Base-by-base conservation (phyloP, 495 filamentous ascomycete genomes). In the Aspergillus indologenus region DNA sequence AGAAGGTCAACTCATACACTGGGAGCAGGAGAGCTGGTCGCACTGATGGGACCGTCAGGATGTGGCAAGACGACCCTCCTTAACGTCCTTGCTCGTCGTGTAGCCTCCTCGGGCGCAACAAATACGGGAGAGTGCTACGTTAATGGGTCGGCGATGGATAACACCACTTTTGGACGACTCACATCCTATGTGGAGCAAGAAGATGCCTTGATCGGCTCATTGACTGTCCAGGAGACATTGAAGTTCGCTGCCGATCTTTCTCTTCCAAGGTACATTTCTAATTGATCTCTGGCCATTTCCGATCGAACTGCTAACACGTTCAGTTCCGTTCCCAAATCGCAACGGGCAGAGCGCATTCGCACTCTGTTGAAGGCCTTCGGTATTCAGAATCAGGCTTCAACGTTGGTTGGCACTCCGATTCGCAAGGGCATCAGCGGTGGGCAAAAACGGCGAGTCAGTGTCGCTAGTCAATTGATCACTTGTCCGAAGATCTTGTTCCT, bases 161-260 rank as follows among this genome's bases (percentile, higher is more conserved):
- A 59, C 11, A 53, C 56, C 5, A 58, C 69, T 0, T 79, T 75
- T 48, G 65, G 61, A n/a, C 72, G 77, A 21, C 74, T 90, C 53
- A 83, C 76, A 48, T 82, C 84, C 19, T 92, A 90, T 65, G 90
- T 95, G 14, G 90, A 95, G 79, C 90, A 93, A 71, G 89, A 92
- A 56, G 90, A 95, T 77, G 83, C 88, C 3, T 75, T 95, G 5
- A 87, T 92, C 47, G 90, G 90, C 17, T 85, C 86, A 0, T 75
- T 93, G 59, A 92, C 89, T 0, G 88, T 91, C 14, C 76, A 76
- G 19, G 90, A 95, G 73, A 92, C 90, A 0, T 70, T 95, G 56
- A 70, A 84, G 58, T 92, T 93, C 68, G 84, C 88, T 5, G 79
- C 77, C 1, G 73, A 80, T 58, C 73, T 88, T 0, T 81, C 85